Percentiles rank a stretch among this genome's conserved stretches.
These are phyloP conservation scores for Podaxis pistillaris DNA, from an alignment of 768 basidiomycete species.

Conservation along the genomic window DNA sequence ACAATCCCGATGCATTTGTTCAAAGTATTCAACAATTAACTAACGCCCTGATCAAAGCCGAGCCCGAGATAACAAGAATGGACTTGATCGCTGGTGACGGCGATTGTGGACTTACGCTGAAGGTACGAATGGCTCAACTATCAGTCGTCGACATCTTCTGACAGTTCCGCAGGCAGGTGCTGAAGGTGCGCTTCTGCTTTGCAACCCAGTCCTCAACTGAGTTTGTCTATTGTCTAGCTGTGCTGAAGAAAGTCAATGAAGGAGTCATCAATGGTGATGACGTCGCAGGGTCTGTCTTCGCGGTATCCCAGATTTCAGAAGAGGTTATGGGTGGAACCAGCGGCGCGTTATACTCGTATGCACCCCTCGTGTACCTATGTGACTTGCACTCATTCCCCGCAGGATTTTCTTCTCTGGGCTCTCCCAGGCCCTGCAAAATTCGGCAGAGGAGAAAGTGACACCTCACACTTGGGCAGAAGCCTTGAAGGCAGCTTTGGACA, in stretches of 20 bases:
- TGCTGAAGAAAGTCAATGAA: slow-evolving; percentile 55
- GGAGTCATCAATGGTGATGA: slow-evolving; percentile 62
- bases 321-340: slow-evolving; percentile 90
- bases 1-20: slow-evolving; percentile 51
- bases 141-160: neutral
- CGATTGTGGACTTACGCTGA: slow-evolving; percentile 53
- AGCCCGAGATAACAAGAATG: slow-evolving; percentile 88
- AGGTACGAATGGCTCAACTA: slow-evolving; percentile 27
- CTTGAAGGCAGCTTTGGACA: slow-evolving; percentile 52
- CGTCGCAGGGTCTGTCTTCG: slow-evolving; percentile 61
- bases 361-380: slow-evolving; percentile 15
- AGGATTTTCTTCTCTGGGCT: slow-evolving; percentile 92
- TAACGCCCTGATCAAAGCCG: slow-evolving; percentile 66
- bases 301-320: slow-evolving; percentile 73
- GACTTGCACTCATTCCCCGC: neutral
- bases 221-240: slow-evolving; percentile 36
- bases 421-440: slow-evolving; percentile 63
- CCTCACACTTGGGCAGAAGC: slow-evolving; percentile 59
- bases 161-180: slow-evolving; percentile 55
- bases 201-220: neutral
- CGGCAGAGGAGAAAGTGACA: slow-evolving; percentile 36
- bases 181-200: slow-evolving; percentile 41
- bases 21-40: slow-evolving; percentile 58
- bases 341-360: slow-evolving; percentile 88
- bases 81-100: slow-evolving; percentile 94